Evolutionary conservation across 176 grass and related monocot species (phyloP), one percentile per base, ranked within the genome.

Genomic region (Saccharum spontaneum): DNA sequence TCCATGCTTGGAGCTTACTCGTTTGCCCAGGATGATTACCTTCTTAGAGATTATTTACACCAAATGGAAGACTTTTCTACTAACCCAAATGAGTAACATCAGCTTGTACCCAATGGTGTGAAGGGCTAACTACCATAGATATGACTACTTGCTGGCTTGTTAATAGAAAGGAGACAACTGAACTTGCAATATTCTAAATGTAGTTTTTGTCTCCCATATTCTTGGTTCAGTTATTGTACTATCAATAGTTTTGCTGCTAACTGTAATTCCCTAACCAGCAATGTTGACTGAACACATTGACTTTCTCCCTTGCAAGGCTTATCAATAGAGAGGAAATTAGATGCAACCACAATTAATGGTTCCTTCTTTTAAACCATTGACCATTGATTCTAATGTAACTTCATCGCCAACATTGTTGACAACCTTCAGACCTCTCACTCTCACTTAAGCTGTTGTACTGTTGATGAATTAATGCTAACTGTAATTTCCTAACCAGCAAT

Each of bases 81-180:
- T 52, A 24, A 61, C 75, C 23, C 34, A 33, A 61, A 73, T 22
- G 14, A 77, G 24, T 36, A 31, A 33, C 67, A 59, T 23, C 26
- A 28, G 20, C 16, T 38, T 38, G 37, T 38, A 38, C 31, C 31
- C 36, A 73, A 67, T 50, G 30, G 11, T 49, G 34, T 81, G 28
- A 54, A 22, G 18, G 76, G 63, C 82, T 85, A 85, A 75, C 65
- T 65, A 43, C 72, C 69, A 31, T 45, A 24, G 28, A 76, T 60
- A 31, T 82, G 64, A 82, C 24, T 83, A 60, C 8, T 16, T 55
- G 61, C 22, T 86, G 24, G 8, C 30, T 18, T 78, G 55, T 72
- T 77, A 69, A 64, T 60, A 36, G 30, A 61, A 60, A 73, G 45
- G 69, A 79, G 8, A 73, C 37, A 78, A 26, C 20, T 36, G 20